Evolutionary conservation across 108 stramenopile genomes (phyloP).

Genomic region (Conticribra guillardii): DNA sequence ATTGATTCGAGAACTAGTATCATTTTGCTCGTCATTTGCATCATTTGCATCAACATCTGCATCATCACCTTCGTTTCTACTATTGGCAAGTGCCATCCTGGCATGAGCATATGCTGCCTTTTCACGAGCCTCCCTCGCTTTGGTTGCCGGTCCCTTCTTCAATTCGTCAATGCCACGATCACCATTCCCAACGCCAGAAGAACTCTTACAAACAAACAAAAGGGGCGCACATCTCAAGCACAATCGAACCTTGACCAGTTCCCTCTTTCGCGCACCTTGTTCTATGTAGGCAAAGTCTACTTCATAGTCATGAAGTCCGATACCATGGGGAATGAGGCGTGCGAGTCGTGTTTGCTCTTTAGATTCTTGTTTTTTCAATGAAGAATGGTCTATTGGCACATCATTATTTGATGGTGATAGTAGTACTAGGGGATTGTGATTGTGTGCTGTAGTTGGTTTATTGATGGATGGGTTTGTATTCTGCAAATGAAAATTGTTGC

Average conservation of each 20-base stretch:
- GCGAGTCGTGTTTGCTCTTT: slow-evolving; percentile 38
- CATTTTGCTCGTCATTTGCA: no score
- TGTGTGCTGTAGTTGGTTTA: no score
- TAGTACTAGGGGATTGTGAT: no score
- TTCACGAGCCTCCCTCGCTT: slow-evolving; percentile 7
- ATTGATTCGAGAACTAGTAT: no score
- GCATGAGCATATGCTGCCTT: no score
- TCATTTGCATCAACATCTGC: no score
- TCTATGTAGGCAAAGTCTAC: slow-evolving; percentile 78
- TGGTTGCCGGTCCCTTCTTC: background rate
- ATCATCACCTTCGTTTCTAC: no score
- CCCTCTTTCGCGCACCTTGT: slow-evolving; percentile 51
- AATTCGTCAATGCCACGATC: no score
- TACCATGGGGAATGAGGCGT: slow-evolving; percentile 36
- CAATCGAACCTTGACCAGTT: slow-evolving; percentile 72
- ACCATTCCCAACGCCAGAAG: no score
- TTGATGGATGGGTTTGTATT: no score
- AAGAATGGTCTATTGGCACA: background rate
- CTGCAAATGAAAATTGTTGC: no score
- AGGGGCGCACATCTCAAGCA: slow-evolving; percentile 71
- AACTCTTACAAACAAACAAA: slow-evolving; percentile 29
- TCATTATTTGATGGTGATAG: background rate
- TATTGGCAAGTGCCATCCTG: no score
- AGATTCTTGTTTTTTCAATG: slow-evolving; percentile 13
- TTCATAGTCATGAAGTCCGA: slow-evolving; percentile 58